phyloP scores from a whole-genome alignment of 768 basidiomycete genomes.

The Collybiopsis luxurians region DNA sequence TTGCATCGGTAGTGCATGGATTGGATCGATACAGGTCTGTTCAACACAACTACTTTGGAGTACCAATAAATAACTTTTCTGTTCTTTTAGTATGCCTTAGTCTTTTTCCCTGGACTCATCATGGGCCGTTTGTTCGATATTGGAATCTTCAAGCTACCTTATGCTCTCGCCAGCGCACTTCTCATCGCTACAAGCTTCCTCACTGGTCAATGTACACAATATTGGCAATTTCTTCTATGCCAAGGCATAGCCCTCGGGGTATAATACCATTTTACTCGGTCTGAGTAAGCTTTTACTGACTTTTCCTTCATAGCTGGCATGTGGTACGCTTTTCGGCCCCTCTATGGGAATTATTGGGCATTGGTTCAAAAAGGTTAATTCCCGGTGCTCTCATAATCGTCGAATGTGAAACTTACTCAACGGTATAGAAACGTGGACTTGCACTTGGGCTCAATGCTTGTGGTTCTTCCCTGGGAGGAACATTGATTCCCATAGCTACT shows the following conservation, averaged over 20 bases:
- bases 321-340: constrained; percentile 63
- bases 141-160: constrained; percentile 44
- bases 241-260: constrained; percentile 71
- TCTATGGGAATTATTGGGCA: constrained; percentile 60
- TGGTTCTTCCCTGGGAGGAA: constrained; percentile 70
- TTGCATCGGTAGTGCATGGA: constrained; percentile 43
- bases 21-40: constrained; percentile 49
- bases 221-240: constrained; percentile 77
- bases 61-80: not conserved
- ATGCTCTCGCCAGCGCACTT: constrained; percentile 42
- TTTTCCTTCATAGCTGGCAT: constrained; percentile 43
- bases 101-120: constrained; percentile 42
- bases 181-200: constrained; percentile 59
- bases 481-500: constrained; percentile 60
- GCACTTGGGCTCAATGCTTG: constrained; percentile 67
- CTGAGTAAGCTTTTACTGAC: too few species aligned
- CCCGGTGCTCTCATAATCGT: not conserved
- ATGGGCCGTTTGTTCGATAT: constrained; percentile 54
- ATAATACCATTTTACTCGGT: too few species aligned
- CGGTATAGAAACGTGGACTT: constrained; percentile 37
- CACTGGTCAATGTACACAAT: constrained; percentile 63
- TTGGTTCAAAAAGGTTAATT: constrained; percentile 57
- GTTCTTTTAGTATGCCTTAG: constrained; percentile 35
- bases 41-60: not conserved
- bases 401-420: not conserved